A percentile compares a stretch with the other conserved stretches of the same genome.
Conservation (phyloP, 2,329 filamentous ascomycete genomes). For the Trichoderma pleuroti region DNA sequence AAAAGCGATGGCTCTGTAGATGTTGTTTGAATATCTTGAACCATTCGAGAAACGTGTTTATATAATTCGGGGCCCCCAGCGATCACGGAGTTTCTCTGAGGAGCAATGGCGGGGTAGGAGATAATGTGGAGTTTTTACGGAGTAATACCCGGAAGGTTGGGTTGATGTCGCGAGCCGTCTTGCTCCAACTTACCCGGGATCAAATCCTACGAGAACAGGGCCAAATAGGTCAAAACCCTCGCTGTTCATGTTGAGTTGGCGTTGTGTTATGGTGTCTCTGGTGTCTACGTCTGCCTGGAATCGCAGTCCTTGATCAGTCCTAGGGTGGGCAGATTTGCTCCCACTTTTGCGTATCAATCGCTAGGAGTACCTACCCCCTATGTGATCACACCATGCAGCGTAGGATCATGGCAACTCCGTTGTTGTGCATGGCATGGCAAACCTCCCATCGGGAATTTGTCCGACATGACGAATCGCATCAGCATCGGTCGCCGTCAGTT, state of each 20-base stretch:
- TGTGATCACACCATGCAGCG: background rate
- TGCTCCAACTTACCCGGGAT: background rate
- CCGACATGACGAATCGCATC: background rate
- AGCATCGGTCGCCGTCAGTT: background rate
- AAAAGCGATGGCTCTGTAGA: background rate
- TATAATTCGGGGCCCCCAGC: background rate
- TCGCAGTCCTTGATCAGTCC: background rate
- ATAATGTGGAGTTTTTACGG: conserved; percentile 13
- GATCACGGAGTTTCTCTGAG: conserved; percentile 8
- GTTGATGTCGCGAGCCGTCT: background rate
- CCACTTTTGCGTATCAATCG: background rate
- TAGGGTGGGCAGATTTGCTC: background rate
- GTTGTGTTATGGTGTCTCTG: background rate
- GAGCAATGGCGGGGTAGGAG: conserved; percentile 18
- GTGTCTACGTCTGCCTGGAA: background rate
- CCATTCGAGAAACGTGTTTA: background rate
- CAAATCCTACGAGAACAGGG: background rate
- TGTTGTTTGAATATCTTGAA: background rate
- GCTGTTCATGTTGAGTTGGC: background rate
- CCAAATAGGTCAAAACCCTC: background rate
- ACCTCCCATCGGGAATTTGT: background rate
- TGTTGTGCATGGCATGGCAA: background rate
- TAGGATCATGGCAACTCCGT: conserved; percentile 3
- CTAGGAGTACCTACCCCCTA: background rate
- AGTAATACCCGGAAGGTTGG: background rate